Percentiles rank a stretch among this genome's conserved stretches.
phyloP scores from a whole-genome alignment of 176 grass and related monocot species.

The Carex pumila region DNA sequence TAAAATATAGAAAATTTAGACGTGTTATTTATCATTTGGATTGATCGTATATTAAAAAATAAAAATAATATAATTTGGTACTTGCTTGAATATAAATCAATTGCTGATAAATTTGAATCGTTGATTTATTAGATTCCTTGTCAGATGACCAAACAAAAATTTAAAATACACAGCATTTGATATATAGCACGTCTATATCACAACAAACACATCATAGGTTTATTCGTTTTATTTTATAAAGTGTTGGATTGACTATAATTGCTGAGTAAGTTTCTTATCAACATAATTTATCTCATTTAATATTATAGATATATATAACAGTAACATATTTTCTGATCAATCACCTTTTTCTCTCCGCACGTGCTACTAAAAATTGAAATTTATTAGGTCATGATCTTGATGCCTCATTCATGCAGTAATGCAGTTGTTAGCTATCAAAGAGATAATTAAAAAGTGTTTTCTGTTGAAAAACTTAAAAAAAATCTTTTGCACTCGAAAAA shows the following conservation, averaged over 20 bases:
- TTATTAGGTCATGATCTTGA: too few species aligned
- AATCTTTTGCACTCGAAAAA: too few species aligned
- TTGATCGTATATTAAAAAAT: neutral
- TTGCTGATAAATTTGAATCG: neutral
- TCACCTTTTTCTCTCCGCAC: too few species aligned
- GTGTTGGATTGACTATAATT: neutral
- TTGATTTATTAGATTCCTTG: neutral
- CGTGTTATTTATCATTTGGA: neutral
- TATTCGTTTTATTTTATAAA: neutral
- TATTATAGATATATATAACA: too few species aligned
- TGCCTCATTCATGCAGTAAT: too few species aligned
- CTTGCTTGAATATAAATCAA: neutral
- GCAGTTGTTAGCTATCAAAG: too few species aligned
- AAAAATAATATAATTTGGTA: too few species aligned
- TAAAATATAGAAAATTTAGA: neutral
- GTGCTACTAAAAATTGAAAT: too few species aligned
- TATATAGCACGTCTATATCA: neutral
- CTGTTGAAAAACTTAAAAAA: too few species aligned
- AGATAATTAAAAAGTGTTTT: too few species aligned
- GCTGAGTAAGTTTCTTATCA: neutral
- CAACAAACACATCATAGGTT: neutral
- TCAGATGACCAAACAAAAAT: neutral
- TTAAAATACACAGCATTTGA: neutral
- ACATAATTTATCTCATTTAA: neutral
- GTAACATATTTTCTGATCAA: too few species aligned